These are phyloP conservation scores for Fusarium sp. DNA, from an alignment of 2,329 filamentous ascomycete genomes.

Conservation along the genomic window DNA sequence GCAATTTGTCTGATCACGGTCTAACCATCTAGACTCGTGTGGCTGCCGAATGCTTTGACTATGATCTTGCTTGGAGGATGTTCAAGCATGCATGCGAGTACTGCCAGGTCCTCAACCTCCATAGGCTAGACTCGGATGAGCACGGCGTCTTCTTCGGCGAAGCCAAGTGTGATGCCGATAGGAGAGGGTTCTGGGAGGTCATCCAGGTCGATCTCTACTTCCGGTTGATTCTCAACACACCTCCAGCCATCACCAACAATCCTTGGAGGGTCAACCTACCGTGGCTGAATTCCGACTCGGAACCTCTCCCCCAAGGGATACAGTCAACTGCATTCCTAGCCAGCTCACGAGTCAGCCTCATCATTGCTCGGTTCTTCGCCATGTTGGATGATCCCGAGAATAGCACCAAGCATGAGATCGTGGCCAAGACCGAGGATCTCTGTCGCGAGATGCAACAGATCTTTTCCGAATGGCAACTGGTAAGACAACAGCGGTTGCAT, in stretches of 20 bases:
- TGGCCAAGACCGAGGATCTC: slow-evolving; percentile 42
- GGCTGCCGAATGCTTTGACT: slow-evolving; percentile 46
- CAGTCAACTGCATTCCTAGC: slow-evolving; percentile 42
- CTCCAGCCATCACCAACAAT: slow-evolving; percentile 42
- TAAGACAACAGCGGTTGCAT: background rate
- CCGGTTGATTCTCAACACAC: slow-evolving; percentile 45
- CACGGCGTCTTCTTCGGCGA: slow-evolving; percentile 16
- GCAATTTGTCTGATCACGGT: accelerated
- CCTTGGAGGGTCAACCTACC: slow-evolving; percentile 48
- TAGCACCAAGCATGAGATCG: slow-evolving; percentile 34
- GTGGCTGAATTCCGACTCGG: slow-evolving; percentile 42
- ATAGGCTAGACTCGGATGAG: slow-evolving; percentile 44
- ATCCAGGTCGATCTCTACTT: slow-evolving; percentile 48
- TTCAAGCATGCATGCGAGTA: slow-evolving; percentile 46
- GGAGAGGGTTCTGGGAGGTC: slow-evolving; percentile 47
- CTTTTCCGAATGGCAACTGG: slow-evolving; percentile 44
- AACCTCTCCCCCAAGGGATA: slow-evolving; percentile 34
- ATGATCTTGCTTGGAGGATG: slow-evolving; percentile 46
- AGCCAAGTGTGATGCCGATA: slow-evolving; percentile 37
- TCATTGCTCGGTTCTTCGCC: slow-evolving; percentile 46
- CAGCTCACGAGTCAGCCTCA: slow-evolving; percentile 43
- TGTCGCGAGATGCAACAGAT: slow-evolving; percentile 43
- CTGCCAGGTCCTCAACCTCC: slow-evolving; percentile 45
- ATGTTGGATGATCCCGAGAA: slow-evolving; percentile 40
- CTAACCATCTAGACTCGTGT: slow-evolving; percentile 40